A percentile compares a stretch with the other conserved stretches of the same genome.
These are phyloP conservation scores for Xerocomus minutiporus DNA, from an alignment of 1,284 basidiomycete species.

Conservation along the genomic window DNA sequence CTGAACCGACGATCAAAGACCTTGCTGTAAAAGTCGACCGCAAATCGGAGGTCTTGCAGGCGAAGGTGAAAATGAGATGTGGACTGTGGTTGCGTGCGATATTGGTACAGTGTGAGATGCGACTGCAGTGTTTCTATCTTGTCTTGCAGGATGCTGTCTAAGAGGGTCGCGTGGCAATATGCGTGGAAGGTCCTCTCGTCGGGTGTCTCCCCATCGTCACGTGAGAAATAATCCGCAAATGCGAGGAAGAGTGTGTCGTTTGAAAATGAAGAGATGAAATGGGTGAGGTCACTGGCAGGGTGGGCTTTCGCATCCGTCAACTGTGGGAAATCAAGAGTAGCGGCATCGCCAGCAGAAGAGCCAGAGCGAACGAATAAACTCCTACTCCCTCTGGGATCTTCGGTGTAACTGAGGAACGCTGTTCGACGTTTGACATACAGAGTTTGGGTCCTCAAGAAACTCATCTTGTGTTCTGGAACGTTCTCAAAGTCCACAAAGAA, in stretches of 20 bases:
- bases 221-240: slow-evolving; percentile 71
- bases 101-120: slow-evolving; percentile 68
- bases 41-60: slow-evolving; percentile 66
- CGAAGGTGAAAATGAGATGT: slow-evolving; percentile 60
- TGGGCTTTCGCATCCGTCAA: slow-evolving; percentile 60
- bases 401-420: slow-evolving; percentile 87
- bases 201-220: slow-evolving; percentile 51
- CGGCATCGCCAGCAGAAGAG: slow-evolving; percentile 69
- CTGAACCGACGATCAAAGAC: slow-evolving; percentile 69
- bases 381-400: slow-evolving; percentile 89
- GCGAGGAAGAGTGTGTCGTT: slow-evolving; percentile 72
- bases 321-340: slow-evolving; percentile 77
- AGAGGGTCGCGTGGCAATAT: slow-evolving; percentile 73
- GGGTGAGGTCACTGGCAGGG: slow-evolving; percentile 67
- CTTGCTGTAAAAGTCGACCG: slow-evolving; percentile 68
- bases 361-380: slow-evolving; percentile 82
- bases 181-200: slow-evolving; percentile 62
- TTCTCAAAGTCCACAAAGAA: slow-evolving; percentile 75
- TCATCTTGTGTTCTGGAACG: slow-evolving; percentile 62
- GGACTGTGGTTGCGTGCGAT: slow-evolving; percentile 53
- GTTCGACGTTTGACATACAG: slow-evolving; percentile 90
- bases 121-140: slow-evolving; percentile 74
- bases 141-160: slow-evolving; percentile 87
- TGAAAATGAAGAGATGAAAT: slow-evolving; percentile 82
- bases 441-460: slow-evolving; percentile 72